phyloP scores from a whole-genome alignment of 2,329 filamentous ascomycete species.

The Sphaerostilbella broomeana region DNA sequence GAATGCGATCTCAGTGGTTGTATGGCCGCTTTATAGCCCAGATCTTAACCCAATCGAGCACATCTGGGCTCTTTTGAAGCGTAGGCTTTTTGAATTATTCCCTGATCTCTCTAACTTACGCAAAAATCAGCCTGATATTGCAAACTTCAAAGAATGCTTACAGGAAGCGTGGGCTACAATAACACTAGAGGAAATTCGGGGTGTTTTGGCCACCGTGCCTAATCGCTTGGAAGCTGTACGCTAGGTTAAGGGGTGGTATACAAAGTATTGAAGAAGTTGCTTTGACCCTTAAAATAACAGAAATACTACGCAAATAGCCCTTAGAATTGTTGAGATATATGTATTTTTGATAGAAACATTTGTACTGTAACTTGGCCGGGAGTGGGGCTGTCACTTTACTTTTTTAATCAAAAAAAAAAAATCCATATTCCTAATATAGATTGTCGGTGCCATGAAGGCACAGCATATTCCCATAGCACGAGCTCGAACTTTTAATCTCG shows the following conservation, averaged over 20 bases:
- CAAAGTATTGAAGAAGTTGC: slow-evolving; percentile 7
- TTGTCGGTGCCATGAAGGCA: no score
- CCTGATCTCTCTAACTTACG: neutral
- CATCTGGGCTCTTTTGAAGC: neutral
- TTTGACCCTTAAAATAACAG: no score
- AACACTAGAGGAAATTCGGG: neutral
- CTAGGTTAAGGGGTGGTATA: neutral
- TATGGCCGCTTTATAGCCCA: neutral
- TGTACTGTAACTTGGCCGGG: no score
- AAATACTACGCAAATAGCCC: no score
- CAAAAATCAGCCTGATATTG: neutral
- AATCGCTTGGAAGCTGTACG: neutral
- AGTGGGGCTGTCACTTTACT: no score
- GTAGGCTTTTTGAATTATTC: neutral
- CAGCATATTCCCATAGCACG: no score
- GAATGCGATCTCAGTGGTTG: neutral
- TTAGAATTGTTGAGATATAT: no score
- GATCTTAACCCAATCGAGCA: slow-evolving; percentile 4
- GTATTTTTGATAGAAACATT: no score
- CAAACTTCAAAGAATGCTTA: slow-evolving; percentile 1
- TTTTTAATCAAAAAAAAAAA: no score
- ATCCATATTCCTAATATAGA: no score
- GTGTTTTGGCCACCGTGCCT: neutral
- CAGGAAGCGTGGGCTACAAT: slow-evolving; percentile 1
- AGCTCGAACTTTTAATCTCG: no score